phyloP scores from a whole-genome alignment of 805 yeast genomes.

The Myxozyma geophila region DNA sequence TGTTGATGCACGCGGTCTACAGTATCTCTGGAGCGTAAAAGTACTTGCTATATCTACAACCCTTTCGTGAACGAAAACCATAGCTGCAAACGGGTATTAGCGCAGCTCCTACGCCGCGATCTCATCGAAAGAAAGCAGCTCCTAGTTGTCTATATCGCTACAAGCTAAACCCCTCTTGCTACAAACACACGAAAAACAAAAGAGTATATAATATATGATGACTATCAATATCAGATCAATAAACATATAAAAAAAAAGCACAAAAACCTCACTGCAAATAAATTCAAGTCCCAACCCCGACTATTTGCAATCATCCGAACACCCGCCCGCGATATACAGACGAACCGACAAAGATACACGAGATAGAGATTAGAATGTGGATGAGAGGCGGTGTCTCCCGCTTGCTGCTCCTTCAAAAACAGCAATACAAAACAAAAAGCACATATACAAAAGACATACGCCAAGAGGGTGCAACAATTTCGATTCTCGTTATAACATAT shows the following conservation, averaged over 20 bases:
- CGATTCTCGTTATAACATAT: too few relatives aligned
- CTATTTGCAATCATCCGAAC: constrained; percentile 10
- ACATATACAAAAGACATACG: not conserved
- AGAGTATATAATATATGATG: not conserved
- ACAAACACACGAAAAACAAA: not conserved
- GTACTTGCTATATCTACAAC: too few relatives aligned
- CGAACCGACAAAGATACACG: not conserved
- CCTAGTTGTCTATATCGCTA: too few relatives aligned
- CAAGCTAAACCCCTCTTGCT: too few relatives aligned
- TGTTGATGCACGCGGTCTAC: too few relatives aligned
- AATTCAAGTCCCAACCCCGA: not conserved
- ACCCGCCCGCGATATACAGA: constrained; percentile 1
- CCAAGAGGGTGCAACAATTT: too few relatives aligned
- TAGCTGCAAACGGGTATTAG: too few relatives aligned
- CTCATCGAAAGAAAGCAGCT: too few relatives aligned
- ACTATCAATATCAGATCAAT: not conserved
- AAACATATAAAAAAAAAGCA: not conserved
- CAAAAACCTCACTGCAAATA: too few relatives aligned
- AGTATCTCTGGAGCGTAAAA: too few relatives aligned
- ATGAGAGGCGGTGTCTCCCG: not conserved
- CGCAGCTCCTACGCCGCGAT: too few relatives aligned
- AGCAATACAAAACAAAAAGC: not conserved
- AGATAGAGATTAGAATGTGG: not conserved
- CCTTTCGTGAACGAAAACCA: too few relatives aligned
- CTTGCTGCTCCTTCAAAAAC: not conserved